Base-by-base conservation (phyloP, 139 green algal genomes). In the Closterium sp. region DNA sequence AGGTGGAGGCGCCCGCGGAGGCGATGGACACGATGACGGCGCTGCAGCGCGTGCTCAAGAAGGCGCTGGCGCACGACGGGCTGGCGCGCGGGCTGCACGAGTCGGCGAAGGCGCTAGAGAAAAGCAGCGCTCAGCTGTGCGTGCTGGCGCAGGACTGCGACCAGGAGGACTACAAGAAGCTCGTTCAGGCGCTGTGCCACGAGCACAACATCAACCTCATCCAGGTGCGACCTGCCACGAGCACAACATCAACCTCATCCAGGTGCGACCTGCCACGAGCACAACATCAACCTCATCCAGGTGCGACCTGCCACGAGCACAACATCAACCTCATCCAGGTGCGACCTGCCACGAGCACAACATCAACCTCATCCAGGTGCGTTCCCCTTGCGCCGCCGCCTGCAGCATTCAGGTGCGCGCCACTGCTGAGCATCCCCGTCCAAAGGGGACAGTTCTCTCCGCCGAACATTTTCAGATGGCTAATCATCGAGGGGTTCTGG, bases 131-230 rank as follows among this genome's bases (percentile, higher is more conserved):
- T 19, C 97, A 98, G 96, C 96, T 99, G 90, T 98, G 97, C 95
- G 97, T 99, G 90, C 96, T 99, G 62, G 98, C 98, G 31, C 96
- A 99, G 94, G 97, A 99, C 97, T 99, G 98, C 97, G 97, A 99
- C 97, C 97, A 99, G 96, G 96, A 98, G 89, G 98, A 99, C 96
- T 99, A 99, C 97, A 99, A 98, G 95, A 99, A 99, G 97, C 97
- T 99, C 85, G 98, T 99, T 30, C 97, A 99, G 97, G 98, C 97
- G 0, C 97, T 99, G 88, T 99, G 98, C 96, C 95, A 97, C 70
- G 98, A 99, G 97, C 96, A 99, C 93, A 97, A 97, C 92, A 98
- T 99, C 17, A 97, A 97, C 97, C 96, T 99, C 86, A 98, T 99
- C 92, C 87, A 94, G 85, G 90, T 92, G 88, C 84, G 86, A 6